phyloP scores from a whole-genome alignment of 768 basidiomycete genomes.

The Mrakia blollopis region DNA sequence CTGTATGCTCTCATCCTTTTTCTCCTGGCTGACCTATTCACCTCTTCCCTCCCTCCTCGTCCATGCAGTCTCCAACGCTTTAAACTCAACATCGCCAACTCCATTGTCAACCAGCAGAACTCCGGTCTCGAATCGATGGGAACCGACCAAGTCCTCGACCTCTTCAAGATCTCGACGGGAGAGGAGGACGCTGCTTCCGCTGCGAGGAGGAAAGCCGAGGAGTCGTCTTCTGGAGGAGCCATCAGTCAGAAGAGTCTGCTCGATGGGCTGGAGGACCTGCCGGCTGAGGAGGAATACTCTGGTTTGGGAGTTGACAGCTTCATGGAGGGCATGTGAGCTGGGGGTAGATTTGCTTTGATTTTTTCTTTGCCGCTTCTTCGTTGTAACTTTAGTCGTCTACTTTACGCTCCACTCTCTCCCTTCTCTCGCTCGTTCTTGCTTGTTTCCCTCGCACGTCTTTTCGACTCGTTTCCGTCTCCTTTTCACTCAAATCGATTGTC shows the following conservation, averaged over 20 bases:
- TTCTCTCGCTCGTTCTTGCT: too few relatives aligned
- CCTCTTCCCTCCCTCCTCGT: not conserved
- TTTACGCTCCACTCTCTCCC: too few relatives aligned
- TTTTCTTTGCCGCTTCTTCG: not conserved
- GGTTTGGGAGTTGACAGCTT: constrained; percentile 78
- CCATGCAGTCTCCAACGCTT: constrained; percentile 80
- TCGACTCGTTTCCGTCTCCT: too few relatives aligned
- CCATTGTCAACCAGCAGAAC: constrained; percentile 96
- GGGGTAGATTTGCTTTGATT: not conserved
- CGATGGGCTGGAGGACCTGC: constrained; percentile 84
- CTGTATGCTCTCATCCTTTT: not conserved
- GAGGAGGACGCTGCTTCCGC: constrained; percentile 61
- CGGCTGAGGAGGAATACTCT: constrained; percentile 87
- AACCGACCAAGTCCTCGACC: constrained; percentile 89
- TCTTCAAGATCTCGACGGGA: constrained; percentile 66
- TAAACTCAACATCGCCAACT: constrained; percentile 95
- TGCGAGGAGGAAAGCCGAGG: constrained; percentile 48
- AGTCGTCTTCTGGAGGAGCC: constrained; percentile 44
- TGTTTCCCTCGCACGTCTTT: too few relatives aligned
- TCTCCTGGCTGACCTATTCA: not conserved
- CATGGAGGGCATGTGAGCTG: constrained; percentile 48
- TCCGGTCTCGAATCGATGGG: constrained; percentile 91
- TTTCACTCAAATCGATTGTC: too few relatives aligned
- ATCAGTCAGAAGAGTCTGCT: constrained; percentile 75
- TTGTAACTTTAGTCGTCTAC: too few relatives aligned